Evolutionary conservation across 1,139 yeast genomes (phyloP).

Genomic region (Yamadazyma triangularis): DNA sequence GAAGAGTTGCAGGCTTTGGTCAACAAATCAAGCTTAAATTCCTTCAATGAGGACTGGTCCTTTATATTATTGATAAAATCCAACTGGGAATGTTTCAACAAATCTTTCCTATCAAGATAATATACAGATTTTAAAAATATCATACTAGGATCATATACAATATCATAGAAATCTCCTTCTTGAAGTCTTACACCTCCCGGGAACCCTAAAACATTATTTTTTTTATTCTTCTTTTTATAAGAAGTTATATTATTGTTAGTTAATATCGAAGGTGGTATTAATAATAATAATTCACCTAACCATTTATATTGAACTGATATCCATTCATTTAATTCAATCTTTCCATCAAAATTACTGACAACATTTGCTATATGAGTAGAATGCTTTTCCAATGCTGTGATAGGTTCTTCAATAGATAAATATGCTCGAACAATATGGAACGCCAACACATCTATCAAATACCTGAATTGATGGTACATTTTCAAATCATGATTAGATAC

Average conservation of each 20-base stretch:
- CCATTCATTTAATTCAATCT: slow-evolving; percentile 29
- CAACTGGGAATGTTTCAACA: slow-evolving; percentile 5
- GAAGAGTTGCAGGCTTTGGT: slow-evolving; percentile 3
- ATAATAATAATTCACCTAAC: slow-evolving; percentile 52
- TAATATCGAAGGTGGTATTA: slow-evolving; percentile 40
- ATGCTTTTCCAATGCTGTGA: slow-evolving; percentile 60
- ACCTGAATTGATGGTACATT: slow-evolving; percentile 32
- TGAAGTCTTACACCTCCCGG: slow-evolving; percentile 33
- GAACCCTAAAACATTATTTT: slow-evolving; percentile 12
- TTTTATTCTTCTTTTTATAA: slow-evolving; percentile 9
- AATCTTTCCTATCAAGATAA: slow-evolving; percentile 1
- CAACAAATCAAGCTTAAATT: slow-evolving; percentile 6
- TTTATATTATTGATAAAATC: slow-evolving; percentile 6
- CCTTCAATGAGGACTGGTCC: slow-evolving; percentile 1
- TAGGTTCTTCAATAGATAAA: slow-evolving; percentile 56
- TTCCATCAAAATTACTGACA: slow-evolving; percentile 10
- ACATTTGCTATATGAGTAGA: slow-evolving; percentile 54
- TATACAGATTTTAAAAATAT: slow-evolving; percentile 22
- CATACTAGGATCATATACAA: slow-evolving; percentile 28
- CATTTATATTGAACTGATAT: slow-evolving; percentile 43
- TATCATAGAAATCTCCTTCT: slow-evolving; percentile 22
- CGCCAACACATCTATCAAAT: slow-evolving; percentile 55
- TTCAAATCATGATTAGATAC: slow-evolving; percentile 25
- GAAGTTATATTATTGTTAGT: slow-evolving; percentile 17
- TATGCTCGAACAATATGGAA: slow-evolving; percentile 61